Evolutionary conservation across 2,329 filamentous ascomycete genomes (phyloP).

Genomic region (Lecanoromycetidae sp.): DNA sequence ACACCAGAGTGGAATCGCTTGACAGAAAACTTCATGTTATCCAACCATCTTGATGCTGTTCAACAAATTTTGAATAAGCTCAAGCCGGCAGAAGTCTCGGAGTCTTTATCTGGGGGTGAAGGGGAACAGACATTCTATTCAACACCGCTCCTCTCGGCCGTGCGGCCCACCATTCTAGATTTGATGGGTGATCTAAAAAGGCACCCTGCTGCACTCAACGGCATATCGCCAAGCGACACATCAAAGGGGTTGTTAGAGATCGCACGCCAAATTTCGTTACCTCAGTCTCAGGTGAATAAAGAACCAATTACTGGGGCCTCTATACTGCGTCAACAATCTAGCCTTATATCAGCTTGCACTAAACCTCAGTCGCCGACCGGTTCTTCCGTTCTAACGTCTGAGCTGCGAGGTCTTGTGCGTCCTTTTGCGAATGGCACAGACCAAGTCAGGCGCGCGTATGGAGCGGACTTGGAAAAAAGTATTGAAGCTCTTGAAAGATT

Average conservation of each 20-base stretch:
- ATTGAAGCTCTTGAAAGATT: not conserved
- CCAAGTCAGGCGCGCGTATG: slow-evolving; percentile 1
- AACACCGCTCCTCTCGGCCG: no score
- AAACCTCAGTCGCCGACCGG: not conserved
- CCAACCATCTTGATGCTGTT: slow-evolving; percentile 32
- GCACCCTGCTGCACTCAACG: no score
- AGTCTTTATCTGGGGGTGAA: not conserved
- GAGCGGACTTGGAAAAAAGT: slow-evolving; percentile 6
- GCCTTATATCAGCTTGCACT: not conserved
- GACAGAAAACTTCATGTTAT: slow-evolving; percentile 38
- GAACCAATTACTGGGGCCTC: no score
- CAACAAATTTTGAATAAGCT: slow-evolving; percentile 30
- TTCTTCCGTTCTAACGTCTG: not conserved
- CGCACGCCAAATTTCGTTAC: no score
- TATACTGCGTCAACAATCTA: no score
- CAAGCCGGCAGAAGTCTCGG: not conserved
- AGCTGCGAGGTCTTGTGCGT: not conserved
- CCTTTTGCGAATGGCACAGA: slow-evolving; percentile 3
- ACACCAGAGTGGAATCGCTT: slow-evolving; percentile 38
- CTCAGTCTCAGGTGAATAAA: no score
- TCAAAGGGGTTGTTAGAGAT: no score
- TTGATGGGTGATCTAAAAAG: no score
- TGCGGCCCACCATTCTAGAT: no score
- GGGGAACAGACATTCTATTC: not conserved
- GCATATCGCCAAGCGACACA: no score